Evolutionary conservation across 768 basidiomycete genomes (phyloP).

Genomic region (Rhodotorula sphaerocarpa): DNA sequence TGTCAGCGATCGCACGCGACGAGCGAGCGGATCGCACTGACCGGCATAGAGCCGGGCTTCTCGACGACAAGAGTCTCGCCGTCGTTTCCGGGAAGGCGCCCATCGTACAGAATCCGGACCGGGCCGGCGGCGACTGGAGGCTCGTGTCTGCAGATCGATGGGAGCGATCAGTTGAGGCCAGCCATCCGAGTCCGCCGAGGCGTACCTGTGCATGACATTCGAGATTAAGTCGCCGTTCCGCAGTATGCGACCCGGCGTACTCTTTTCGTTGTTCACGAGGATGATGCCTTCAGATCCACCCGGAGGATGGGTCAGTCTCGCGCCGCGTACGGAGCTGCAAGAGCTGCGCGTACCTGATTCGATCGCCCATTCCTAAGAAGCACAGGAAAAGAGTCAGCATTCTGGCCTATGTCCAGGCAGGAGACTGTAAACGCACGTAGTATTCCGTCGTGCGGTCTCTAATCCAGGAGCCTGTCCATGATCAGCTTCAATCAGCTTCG

Average conservation of each 20-base stretch:
- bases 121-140: slow-evolving; percentile 82
- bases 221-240: slow-evolving; percentile 60
- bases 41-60: slow-evolving; percentile 91
- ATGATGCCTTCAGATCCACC: slow-evolving; percentile 75
- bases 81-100: slow-evolving; percentile 48
- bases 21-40: no score
- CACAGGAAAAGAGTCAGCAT: no score
- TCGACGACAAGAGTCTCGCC: slow-evolving; percentile 79
- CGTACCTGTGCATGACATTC: slow-evolving; percentile 35
- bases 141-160: slow-evolving; percentile 60
- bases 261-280: slow-evolving; percentile 83
- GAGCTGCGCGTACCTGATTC: slow-evolving; percentile 27
- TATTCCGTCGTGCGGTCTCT: slow-evolving; percentile 32
- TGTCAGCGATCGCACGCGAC: background rate
- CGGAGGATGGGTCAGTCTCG: background rate
- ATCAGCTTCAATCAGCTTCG: background rate
- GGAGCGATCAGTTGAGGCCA: no score
- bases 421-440: slow-evolving; percentile 17
- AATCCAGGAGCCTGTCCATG: slow-evolving; percentile 18
- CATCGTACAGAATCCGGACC: slow-evolving; percentile 61
- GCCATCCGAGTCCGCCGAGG: no score
- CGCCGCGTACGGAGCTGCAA: background rate
- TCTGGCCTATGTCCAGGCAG: background rate
- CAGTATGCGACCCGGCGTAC: slow-evolving; percentile 67
- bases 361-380: slow-evolving; percentile 30